These are phyloP conservation scores for Phytophthora citricola DNA, from an alignment of 352 stramenopile genomes.

Conservation along the genomic window DNA sequence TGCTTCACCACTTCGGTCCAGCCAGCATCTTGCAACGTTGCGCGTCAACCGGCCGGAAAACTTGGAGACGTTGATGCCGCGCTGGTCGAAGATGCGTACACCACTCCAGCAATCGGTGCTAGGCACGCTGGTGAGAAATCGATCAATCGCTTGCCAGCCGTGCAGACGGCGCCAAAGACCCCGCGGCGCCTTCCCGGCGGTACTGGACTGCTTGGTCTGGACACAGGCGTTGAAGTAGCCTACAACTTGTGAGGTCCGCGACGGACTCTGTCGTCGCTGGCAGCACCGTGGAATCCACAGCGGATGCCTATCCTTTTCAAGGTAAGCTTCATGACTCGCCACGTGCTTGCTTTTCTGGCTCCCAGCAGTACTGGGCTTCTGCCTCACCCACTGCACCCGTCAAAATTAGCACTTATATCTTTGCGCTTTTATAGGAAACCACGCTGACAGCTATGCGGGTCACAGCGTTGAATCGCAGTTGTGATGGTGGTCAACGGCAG, in stretches of 20 bases:
- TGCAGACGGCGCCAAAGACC: background rate
- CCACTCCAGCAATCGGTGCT: background rate
- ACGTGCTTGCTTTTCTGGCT: background rate
- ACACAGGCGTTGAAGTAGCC: background rate
- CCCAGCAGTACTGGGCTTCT: background rate
- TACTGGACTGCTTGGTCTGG: slow-evolving; percentile 12
- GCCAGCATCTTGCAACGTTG: background rate
- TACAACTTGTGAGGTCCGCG: too few species aligned
- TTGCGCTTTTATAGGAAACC: slow-evolving; percentile 25
- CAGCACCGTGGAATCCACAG: background rate
- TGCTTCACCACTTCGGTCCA: background rate
- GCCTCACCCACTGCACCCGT: background rate
- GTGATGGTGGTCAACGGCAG: slow-evolving; percentile 23
- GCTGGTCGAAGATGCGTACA: background rate
- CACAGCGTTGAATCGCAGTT: background rate
- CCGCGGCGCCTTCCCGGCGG: slow-evolving; percentile 20
- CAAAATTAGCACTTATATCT: slow-evolving; percentile 17
- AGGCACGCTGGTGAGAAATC: slow-evolving; percentile 8
- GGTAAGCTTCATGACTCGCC: background rate
- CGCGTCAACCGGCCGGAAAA: background rate
- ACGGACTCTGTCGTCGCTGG: too few species aligned
- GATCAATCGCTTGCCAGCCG: background rate
- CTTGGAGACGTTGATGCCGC: background rate
- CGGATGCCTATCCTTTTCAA: background rate
- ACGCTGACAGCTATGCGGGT: background rate